A percentile compares a stretch with the other conserved stretches of the same genome.
Evolutionary conservation across 495 filamentous ascomycete species (phyloP).

Genomic region (Echria macrotheca): DNA sequence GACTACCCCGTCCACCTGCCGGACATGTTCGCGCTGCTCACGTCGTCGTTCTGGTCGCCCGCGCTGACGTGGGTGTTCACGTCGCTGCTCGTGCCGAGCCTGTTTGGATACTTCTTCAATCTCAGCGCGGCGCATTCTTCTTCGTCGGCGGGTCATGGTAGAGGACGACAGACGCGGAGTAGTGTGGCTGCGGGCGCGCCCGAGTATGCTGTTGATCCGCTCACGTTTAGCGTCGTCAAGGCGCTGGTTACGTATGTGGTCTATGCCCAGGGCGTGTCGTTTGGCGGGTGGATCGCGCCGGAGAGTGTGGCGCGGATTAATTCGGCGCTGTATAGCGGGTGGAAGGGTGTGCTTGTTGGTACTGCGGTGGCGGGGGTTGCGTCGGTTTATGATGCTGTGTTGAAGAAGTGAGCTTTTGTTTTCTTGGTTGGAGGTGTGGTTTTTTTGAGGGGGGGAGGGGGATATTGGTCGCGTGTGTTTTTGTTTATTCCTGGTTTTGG

Average conservation of each 20-base stretch:
- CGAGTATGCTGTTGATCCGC: slow-evolving; percentile 65
- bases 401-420: slow-evolving; percentile 56
- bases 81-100: slow-evolving; percentile 59
- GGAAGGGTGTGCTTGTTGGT: slow-evolving; percentile 64
- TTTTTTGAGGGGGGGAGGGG: no score
- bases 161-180: slow-evolving; percentile 29
- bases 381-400: slow-evolving; percentile 76
- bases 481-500: neutral
- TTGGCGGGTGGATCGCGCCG: slow-evolving; percentile 55
- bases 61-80: slow-evolving; percentile 73
- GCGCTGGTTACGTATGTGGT: slow-evolving; percentile 72
- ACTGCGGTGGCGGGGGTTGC: slow-evolving; percentile 62
- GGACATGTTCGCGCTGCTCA: slow-evolving; percentile 77
- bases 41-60: slow-evolving; percentile 74
- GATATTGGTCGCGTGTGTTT: neutral
- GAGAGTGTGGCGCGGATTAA: slow-evolving; percentile 58
- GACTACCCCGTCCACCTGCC: slow-evolving; percentile 59
- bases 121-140: slow-evolving; percentile 51
- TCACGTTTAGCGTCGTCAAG: slow-evolving; percentile 85
- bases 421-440: no score
- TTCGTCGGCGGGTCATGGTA: slow-evolving; percentile 16
- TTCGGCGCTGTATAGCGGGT: slow-evolving; percentile 63
- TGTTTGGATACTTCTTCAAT: slow-evolving; percentile 84
- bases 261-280: slow-evolving; percentile 63
- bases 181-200: slow-evolving; percentile 1